Evolutionary conservation across 1,284 basidiomycete genomes (phyloP).

Genomic region (Pyrrhoderma noxium): DNA sequence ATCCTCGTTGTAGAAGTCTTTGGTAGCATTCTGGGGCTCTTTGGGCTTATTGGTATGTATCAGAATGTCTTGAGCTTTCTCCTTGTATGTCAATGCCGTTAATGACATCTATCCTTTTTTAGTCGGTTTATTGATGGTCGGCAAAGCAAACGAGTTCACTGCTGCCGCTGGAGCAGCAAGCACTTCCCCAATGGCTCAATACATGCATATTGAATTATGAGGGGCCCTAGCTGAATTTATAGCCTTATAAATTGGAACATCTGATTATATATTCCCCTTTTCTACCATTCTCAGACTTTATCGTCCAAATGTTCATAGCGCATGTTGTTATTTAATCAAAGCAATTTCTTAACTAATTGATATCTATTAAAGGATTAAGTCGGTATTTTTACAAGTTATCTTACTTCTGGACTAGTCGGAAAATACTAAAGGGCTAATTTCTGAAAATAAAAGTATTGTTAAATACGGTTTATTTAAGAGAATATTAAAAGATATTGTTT

Average conservation of each 20-base stretch:
- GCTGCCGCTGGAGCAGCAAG: slow-evolving; percentile 14
- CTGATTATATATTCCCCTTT: neutral
- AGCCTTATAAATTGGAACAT: neutral
- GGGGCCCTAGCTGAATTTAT: neutral
- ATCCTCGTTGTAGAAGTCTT: slow-evolving; percentile 94
- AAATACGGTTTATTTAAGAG: too few relatives aligned
- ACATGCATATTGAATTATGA: slow-evolving; percentile 11
- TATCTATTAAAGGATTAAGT: too few relatives aligned
- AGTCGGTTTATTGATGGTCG: slow-evolving; percentile 66
- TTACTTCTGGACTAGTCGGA: too few relatives aligned
- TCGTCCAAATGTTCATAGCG: too few relatives aligned
- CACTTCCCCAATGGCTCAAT: slow-evolving; percentile 11
- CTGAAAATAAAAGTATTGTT: too few relatives aligned
- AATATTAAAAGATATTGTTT: too few relatives aligned
- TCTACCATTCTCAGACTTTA: too few relatives aligned
- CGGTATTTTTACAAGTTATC: too few relatives aligned
- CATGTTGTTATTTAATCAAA: slow-evolving; percentile 1
- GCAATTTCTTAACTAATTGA: neutral
- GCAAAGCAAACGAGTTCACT: slow-evolving; percentile 48
- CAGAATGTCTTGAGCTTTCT: neutral
- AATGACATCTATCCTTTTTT: slow-evolving; percentile 11
- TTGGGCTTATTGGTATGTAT: slow-evolving; percentile 80
- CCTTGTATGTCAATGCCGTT: neutral
- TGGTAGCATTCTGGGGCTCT: slow-evolving; percentile 85
- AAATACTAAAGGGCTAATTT: too few relatives aligned